phyloP scores from a whole-genome alignment of 179 eudicot species.

The Actinidia chinensis region DNA sequence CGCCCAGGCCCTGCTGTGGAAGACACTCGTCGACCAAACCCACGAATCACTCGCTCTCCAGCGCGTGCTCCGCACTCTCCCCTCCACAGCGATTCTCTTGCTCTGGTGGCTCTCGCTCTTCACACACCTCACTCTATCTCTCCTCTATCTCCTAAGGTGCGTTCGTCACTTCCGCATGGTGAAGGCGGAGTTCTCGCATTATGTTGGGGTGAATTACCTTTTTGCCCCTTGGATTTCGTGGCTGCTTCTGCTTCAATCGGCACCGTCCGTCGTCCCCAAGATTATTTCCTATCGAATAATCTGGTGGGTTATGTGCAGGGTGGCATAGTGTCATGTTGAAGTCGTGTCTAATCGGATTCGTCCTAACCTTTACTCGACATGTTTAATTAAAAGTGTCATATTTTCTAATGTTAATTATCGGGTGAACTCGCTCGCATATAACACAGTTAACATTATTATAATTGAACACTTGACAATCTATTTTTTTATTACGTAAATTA shows the following conservation, averaged over 20 bases:
- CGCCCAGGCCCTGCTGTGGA: slow-evolving; percentile 66
- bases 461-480: no score
- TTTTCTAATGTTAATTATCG: no score
- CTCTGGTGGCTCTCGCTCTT: slow-evolving; percentile 52
- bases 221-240: slow-evolving; percentile 76
- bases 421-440: no score
- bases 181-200: slow-evolving; percentile 58
- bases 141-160: slow-evolving; percentile 54
- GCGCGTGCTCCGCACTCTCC: slow-evolving; percentile 30
- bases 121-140: slow-evolving; percentile 35
- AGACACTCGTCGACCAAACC: slow-evolving; percentile 35
- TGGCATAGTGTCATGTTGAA: no score
- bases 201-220: slow-evolving; percentile 62
- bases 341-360: no score
- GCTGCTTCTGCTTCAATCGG: slow-evolving; percentile 59
- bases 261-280: slow-evolving; percentile 33
- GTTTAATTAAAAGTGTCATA: no score
- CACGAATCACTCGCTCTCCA: slow-evolving; percentile 12
- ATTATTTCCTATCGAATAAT: slow-evolving; percentile 26
- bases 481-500: no score
- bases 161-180: slow-evolving; percentile 48
- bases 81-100: slow-evolving; percentile 35
- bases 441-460: no score
- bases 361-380: no score
- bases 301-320: slow-evolving; percentile 35